phyloP scores from a whole-genome alignment of 495 filamentous ascomycete genomes.

The Cladorrhinum samala region DNA sequence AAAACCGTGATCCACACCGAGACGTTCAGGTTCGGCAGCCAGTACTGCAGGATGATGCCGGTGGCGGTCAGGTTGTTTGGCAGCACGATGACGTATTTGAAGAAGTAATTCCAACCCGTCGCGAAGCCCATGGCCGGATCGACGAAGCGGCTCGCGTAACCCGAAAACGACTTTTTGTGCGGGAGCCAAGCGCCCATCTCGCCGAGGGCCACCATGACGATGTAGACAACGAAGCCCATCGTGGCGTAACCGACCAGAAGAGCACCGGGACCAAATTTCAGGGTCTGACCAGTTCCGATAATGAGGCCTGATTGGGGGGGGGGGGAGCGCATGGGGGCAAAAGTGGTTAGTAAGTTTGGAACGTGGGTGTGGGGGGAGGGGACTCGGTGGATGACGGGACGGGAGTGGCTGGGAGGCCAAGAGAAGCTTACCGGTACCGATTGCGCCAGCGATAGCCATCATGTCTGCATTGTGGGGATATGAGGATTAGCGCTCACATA shows the following conservation, averaged over 20 bases:
- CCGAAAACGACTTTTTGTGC: slow-evolving; percentile 48
- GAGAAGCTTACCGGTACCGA: slow-evolving; percentile 53
- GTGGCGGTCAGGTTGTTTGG: slow-evolving; percentile 75
- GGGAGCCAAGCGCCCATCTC: slow-evolving; percentile 67
- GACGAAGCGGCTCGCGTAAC: slow-evolving; percentile 71
- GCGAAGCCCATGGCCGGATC: slow-evolving; percentile 65
- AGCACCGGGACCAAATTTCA: slow-evolving; percentile 50
- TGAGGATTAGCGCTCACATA: background rate
- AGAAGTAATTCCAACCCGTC: slow-evolving; percentile 41
- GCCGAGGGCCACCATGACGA: slow-evolving; percentile 44
- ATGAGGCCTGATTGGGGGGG: slow-evolving; percentile 13
- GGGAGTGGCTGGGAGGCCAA: background rate
- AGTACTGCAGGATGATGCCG: slow-evolving; percentile 64
- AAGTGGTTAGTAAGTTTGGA: too few species aligned
- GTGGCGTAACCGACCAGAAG: slow-evolving; percentile 59
- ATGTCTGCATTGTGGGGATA: slow-evolving; percentile 20
- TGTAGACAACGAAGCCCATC: slow-evolving; percentile 44
- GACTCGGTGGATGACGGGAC: too few species aligned
- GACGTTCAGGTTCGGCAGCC: slow-evolving; percentile 61
- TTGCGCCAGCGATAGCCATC: slow-evolving; percentile 83
- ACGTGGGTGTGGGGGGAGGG: too few species aligned
- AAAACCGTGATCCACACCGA: slow-evolving; percentile 71
- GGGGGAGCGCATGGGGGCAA: background rate
- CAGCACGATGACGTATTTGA: slow-evolving; percentile 66
- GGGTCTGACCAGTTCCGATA: slow-evolving; percentile 22